Conservation (phyloP, 2,329 filamentous ascomycete species). For the Aureobasidium sp. region DNA sequence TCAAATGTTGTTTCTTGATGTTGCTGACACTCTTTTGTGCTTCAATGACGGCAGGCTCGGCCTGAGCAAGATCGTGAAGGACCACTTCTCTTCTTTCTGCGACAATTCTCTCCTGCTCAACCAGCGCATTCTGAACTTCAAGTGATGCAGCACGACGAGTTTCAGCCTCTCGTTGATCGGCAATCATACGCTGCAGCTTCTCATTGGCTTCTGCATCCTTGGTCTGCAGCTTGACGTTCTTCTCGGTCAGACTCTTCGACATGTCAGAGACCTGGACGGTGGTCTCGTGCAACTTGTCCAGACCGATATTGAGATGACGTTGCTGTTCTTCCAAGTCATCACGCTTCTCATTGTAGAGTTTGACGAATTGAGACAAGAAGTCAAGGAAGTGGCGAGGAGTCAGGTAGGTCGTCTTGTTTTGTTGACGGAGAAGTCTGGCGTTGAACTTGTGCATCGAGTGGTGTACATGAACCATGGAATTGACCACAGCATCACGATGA, state of each 20-base stretch:
- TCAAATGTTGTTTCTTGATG: slow-evolving; percentile 95
- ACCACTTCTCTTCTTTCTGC: slow-evolving; percentile 77
- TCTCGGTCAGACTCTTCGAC: slow-evolving; percentile 81
- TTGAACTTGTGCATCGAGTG: slow-evolving; percentile 92
- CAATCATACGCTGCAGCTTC: slow-evolving; percentile 94
- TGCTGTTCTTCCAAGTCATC: slow-evolving; percentile 98
- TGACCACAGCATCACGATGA: slow-evolving; percentile 87
- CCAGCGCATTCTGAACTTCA: slow-evolving; percentile 79
- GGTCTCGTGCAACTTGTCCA: slow-evolving; percentile 94
- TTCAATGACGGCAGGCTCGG: slow-evolving; percentile 86
- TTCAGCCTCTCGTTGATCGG: slow-evolving; percentile 90
- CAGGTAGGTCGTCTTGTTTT: slow-evolving; percentile 85
- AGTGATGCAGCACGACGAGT: slow-evolving; percentile 81
- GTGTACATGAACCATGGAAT: slow-evolving; percentile 98
- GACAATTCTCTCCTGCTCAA: slow-evolving; percentile 84
- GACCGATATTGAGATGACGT: slow-evolving; percentile 92
- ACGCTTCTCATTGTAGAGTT: slow-evolving; percentile 94
- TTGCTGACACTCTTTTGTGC: slow-evolving; percentile 95
- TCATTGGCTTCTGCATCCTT: slow-evolving; percentile 96
- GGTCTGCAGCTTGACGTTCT: slow-evolving; percentile 85
- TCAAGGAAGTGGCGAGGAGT: slow-evolving; percentile 96
- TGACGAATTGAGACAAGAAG: slow-evolving; percentile 96
- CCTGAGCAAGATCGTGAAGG: slow-evolving; percentile 75
- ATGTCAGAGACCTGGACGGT: slow-evolving; percentile 95
- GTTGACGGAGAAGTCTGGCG: slow-evolving; percentile 77